Base-by-base conservation (phyloP, 2,329 filamentous ascomycete genomes). In the Spiromastix sp. region DNA sequence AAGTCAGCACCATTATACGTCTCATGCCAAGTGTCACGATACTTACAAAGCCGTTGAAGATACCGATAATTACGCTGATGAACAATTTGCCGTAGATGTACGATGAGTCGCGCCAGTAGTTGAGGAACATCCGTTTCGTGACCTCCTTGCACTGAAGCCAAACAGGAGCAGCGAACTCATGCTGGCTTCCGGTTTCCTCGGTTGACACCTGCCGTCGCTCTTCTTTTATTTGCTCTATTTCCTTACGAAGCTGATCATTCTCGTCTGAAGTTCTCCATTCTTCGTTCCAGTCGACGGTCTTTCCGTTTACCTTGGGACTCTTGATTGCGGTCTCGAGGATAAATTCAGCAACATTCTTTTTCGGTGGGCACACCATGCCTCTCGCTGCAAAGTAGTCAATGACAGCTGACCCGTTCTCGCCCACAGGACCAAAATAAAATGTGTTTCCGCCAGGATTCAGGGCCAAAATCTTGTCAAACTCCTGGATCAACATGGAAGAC, bases 1-100 rank as follows among this genome's bases (percentile, higher is more conserved):
- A 24, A n/a, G 22, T 40, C 21, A 15, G 4, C 4, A 40, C 36
- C 25, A 37, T 16, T 15, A 4, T n/a, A 2, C 16, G 7, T 5
- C 12, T 18, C 27, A n/a, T n/a, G n/a, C n/a, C n/a, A n/a, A n/a
- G n/a, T n/a, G n/a, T n/a, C n/a, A n/a, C n/a, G n/a, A 10, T 17
- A 43, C 45, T 41, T 42, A 47, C 45, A 59, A 85, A 85, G 15
- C 79, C 80, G 59, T 84, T 85, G 67, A 86, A 84, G 54, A 85
- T 75, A 11, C 79, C 81, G 29, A 82, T 67, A 41, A 85, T 70
- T 39, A 84, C 72, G 3, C 76, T 69, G 21, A 78, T 71, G 56
- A 85, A 86, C 17, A 89, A 61, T 52, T 85, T 85, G 40, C 79
- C 77, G 55, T 85, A 86, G 37, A 85, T 64, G 55, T 87, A 89